These are phyloP conservation scores for Candida anutae DNA, from an alignment of 1,139 yeast genomes.

Conservation along the genomic window DNA sequence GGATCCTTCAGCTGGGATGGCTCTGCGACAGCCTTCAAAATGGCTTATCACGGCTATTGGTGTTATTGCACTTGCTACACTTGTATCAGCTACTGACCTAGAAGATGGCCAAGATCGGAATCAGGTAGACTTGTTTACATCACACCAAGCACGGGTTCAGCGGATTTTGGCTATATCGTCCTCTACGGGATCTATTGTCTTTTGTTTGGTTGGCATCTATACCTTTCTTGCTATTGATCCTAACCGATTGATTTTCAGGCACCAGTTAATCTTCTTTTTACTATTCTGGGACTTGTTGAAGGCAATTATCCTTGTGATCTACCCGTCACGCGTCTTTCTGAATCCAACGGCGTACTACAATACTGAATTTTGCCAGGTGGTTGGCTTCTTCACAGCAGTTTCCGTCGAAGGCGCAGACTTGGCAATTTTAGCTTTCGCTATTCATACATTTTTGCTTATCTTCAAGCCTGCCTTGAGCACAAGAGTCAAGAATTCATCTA, in stretches of 20 bases:
- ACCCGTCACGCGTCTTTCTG: constrained; percentile 56
- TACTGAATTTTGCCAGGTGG: constrained; percentile 54
- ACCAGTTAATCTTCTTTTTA: constrained; percentile 61
- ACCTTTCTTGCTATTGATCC: constrained; percentile 55
- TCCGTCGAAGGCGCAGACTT: constrained; percentile 85
- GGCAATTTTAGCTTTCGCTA: constrained; percentile 75
- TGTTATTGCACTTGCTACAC: no score
- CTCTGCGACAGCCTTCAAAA: not conserved
- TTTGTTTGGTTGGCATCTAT: constrained; percentile 49
- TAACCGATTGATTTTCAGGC: constrained; percentile 56
- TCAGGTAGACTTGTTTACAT: constrained; percentile 20
- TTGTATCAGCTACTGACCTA: no score
- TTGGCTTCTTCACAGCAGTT: constrained; percentile 80
- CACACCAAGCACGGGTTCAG: constrained; percentile 21
- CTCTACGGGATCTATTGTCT: constrained; percentile 48
- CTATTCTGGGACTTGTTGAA: constrained; percentile 68
- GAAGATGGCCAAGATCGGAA: no score
- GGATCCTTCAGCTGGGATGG: no score
- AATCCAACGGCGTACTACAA: constrained; percentile 45
- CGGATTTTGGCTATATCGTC: constrained; percentile 51
- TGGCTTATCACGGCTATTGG: not conserved
- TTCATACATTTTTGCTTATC: constrained; percentile 72
- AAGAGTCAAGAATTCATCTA: constrained; percentile 34
- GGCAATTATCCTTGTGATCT: constrained; percentile 61
- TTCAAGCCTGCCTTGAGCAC: constrained; percentile 49